phyloP scores from a whole-genome alignment of 2,329 filamentous ascomycete species.

The Aschersonia sp. region DNA sequence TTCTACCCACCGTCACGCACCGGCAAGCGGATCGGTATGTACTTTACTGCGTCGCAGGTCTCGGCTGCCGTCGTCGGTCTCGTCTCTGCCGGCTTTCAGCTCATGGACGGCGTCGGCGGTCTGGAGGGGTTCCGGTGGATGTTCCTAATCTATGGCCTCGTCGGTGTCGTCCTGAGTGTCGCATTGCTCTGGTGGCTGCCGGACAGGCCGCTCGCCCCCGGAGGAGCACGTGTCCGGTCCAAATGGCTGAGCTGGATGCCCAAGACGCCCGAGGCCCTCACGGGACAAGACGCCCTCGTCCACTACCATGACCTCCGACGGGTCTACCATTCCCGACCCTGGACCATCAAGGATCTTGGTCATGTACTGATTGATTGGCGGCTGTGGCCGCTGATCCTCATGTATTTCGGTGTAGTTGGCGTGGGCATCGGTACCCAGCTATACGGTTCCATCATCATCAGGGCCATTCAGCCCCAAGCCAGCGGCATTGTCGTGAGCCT shows the following conservation, averaged over 20 bases:
- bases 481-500: conserved; percentile 65
- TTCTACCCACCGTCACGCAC: conserved; percentile 83
- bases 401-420: conserved; percentile 93
- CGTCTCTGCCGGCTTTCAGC: conserved; percentile 80
- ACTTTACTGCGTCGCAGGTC: conserved; percentile 79
- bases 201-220: conserved; percentile 64
- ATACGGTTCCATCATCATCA: conserved; percentile 79
- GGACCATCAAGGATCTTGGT: conserved; percentile 57
- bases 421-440: conserved; percentile 83
- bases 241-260: conserved; percentile 54
- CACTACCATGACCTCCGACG: conserved; percentile 74
- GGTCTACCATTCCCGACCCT: conserved; percentile 63
- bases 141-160: conserved; percentile 76
- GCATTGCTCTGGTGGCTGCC: conserved; percentile 80
- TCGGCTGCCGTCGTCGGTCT: conserved; percentile 81
- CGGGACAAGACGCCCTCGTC: conserved; percentile 61
- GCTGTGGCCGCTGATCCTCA: conserved; percentile 70
- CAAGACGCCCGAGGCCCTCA: conserved; percentile 52
- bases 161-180: conserved; percentile 59
- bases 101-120: conserved; percentile 69
- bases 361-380: conserved; percentile 72
- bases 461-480: conserved; percentile 58
- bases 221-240: conserved; percentile 36
- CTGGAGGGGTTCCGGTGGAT: conserved; percentile 83
- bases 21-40: conserved; percentile 77